Percentiles rank a stretch among this genome's conserved stretches.
Evolutionary conservation across 106 monocot species (phyloP).

Genomic region (Dendrobium chrysotoxum): DNA sequence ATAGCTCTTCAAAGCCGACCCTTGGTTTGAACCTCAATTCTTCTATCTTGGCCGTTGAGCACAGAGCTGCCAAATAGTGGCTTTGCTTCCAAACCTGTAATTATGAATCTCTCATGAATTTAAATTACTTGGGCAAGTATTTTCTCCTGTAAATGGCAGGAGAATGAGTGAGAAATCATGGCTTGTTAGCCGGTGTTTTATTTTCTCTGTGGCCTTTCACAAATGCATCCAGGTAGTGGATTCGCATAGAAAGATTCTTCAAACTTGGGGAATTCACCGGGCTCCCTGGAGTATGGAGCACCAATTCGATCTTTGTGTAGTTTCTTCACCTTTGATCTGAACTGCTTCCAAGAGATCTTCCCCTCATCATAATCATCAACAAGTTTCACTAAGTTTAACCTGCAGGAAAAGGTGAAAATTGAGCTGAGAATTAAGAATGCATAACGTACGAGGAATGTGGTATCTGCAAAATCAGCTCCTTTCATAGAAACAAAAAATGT

Average conservation of each 20-base stretch:
- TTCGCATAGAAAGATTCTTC: constrained; percentile 91
- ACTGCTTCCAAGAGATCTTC: constrained; percentile 62
- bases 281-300: constrained; percentile 61
- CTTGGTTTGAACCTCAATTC: background rate
- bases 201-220: constrained; percentile 27
- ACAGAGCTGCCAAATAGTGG: background rate
- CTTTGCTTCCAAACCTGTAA: background rate
- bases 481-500: background rate
- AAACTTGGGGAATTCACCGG: constrained; percentile 68
- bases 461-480: background rate
- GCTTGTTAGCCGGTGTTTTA: background rate
- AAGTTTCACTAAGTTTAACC: constrained; percentile 56
- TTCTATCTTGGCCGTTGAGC: background rate
- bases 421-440: background rate
- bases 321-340: constrained; percentile 66
- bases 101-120: background rate
- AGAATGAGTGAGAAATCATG: background rate
- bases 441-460: background rate
- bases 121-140: background rate
- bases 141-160: background rate
- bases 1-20: background rate
- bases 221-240: constrained; percentile 76
- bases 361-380: constrained; percentile 68
- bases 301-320: constrained; percentile 54
- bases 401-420: constrained; percentile 16